Evolutionary conservation across 2,329 filamentous ascomycete species (phyloP).

Genomic region (Colletotrichum tropicicola): DNA sequence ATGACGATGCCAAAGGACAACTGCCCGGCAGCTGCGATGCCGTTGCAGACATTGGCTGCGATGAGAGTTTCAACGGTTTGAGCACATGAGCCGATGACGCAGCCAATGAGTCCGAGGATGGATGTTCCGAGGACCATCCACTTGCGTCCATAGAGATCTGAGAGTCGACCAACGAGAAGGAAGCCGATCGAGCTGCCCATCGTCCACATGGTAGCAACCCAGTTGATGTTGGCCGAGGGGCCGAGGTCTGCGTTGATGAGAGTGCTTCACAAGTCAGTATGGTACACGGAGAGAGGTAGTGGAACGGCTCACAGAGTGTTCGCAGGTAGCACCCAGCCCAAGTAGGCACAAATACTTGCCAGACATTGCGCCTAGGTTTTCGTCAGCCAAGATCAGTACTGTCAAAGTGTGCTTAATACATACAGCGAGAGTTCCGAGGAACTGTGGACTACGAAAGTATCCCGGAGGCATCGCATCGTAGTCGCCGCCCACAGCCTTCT

Average conservation of each 20-base stretch:
- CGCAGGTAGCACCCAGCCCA: constrained; percentile 45
- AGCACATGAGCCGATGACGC: constrained; percentile 45
- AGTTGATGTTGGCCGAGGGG: constrained; percentile 40
- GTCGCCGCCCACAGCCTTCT: constrained; percentile 51
- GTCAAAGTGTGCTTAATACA: constrained; percentile 2
- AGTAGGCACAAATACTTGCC: constrained; percentile 43
- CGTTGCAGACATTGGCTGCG: constrained; percentile 46
- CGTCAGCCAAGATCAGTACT: neutral
- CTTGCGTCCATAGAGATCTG: constrained; percentile 20
- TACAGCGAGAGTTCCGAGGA: constrained; percentile 49
- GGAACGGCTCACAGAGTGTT: constrained; percentile 40
- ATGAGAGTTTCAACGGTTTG: constrained; percentile 46
- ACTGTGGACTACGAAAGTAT: constrained; percentile 49
- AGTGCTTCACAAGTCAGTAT: constrained; percentile 25
- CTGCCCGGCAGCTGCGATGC: constrained; percentile 49
- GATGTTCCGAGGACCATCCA: constrained; percentile 31
- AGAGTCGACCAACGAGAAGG: constrained; percentile 22
- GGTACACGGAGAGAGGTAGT: neutral
- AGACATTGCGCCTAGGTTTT: constrained; percentile 39
- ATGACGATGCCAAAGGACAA: constrained; percentile 51
- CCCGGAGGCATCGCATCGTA: constrained; percentile 48
- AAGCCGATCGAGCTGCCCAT: constrained; percentile 49
- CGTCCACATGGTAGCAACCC: constrained; percentile 47
- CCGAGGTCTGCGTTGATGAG: constrained; percentile 44
- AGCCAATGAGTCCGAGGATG: constrained; percentile 45